phyloP scores from a whole-genome alignment of 2,329 filamentous ascomycete genomes.

The Penicillium sp. region DNA sequence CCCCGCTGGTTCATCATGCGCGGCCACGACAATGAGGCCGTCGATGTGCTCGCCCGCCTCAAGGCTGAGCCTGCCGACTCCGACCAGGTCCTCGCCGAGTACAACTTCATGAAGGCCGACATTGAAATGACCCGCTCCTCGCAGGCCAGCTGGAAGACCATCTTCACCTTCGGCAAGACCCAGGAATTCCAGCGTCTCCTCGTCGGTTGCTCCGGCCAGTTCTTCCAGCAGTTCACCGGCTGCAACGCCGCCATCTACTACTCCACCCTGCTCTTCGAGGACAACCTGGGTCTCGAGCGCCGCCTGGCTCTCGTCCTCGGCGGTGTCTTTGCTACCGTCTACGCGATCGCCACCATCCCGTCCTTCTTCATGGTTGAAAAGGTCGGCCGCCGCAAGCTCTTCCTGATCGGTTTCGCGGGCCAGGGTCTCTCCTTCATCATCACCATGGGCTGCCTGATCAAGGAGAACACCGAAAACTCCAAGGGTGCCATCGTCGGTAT shows the following conservation, averaged over 20 bases:
- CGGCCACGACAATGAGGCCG: slow-evolving; percentile 53
- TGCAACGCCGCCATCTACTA: slow-evolving; percentile 55
- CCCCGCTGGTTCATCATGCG: slow-evolving; percentile 60
- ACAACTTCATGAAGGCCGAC: slow-evolving; percentile 52
- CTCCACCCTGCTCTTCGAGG: slow-evolving; percentile 50
- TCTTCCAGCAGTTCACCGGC: slow-evolving; percentile 52
- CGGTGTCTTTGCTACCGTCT: slow-evolving; percentile 35
- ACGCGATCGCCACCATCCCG: slow-evolving; percentile 33
- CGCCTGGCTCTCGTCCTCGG: slow-evolving; percentile 31
- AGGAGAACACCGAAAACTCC: slow-evolving; percentile 26
- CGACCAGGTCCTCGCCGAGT: slow-evolving; percentile 33
- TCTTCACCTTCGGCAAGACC: slow-evolving; percentile 37
- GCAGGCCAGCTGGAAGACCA: slow-evolving; percentile 29
- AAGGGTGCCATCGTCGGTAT: slow-evolving; percentile 59
- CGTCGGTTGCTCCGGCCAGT: slow-evolving; percentile 37
- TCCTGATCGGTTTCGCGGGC: slow-evolving; percentile 37
- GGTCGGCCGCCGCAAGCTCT: slow-evolving; percentile 47
- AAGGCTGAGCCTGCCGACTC: slow-evolving; percentile 45
- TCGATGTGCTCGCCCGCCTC: slow-evolving; percentile 54
- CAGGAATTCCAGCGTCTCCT: slow-evolving; percentile 38
- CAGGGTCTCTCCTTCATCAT: slow-evolving; percentile 42
- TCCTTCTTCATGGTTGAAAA: slow-evolving; percentile 39
- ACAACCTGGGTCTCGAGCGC: slow-evolving; percentile 36
- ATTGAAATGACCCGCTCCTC: slow-evolving; percentile 42
- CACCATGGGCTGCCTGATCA: slow-evolving; percentile 40